A percentile compares a stretch with the other conserved stretches of the same genome.
These are phyloP conservation scores for Asterophora lycoperdoides DNA, from an alignment of 768 basidiomycete genomes.

Conservation along the genomic window DNA sequence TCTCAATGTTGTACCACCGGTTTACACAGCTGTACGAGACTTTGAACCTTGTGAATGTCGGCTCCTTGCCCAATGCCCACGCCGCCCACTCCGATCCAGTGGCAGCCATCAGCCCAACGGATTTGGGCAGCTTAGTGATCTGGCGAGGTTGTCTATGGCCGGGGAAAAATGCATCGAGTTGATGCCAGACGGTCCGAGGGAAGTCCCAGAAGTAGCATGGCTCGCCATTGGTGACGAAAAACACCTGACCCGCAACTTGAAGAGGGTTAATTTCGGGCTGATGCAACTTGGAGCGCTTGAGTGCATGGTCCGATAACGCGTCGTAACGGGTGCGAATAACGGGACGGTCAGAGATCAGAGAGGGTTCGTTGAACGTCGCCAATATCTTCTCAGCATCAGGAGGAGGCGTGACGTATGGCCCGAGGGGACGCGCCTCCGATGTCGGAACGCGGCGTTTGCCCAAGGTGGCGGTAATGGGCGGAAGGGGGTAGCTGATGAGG, in stretches of 20 bases:
- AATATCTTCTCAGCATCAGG: slow-evolving; percentile 54
- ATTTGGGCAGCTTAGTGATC: slow-evolving; percentile 49
- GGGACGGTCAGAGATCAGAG: slow-evolving; percentile 41
- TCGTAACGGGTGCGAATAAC: slow-evolving; percentile 81
- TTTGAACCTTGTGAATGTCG: slow-evolving; percentile 82
- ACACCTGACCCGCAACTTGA: slow-evolving; percentile 87
- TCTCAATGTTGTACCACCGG: slow-evolving; percentile 93
- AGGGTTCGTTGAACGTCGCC: slow-evolving; percentile 49
- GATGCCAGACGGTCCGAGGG: slow-evolving; percentile 72
- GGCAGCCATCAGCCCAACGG: slow-evolving; percentile 69
- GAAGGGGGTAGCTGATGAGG: slow-evolving; percentile 49
- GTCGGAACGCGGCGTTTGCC: slow-evolving; percentile 71
- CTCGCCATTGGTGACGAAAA: slow-evolving; percentile 97
- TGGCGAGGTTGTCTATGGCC: slow-evolving; percentile 40
- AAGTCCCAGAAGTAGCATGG: slow-evolving; percentile 97
- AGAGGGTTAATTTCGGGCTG: slow-evolving; percentile 50
- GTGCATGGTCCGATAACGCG: slow-evolving; percentile 57
- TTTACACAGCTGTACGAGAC: slow-evolving; percentile 76
- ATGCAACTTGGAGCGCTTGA: slow-evolving; percentile 47
- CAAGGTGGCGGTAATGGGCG: slow-evolving; percentile 60
- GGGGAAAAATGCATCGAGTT: slow-evolving; percentile 57
- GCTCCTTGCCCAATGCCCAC: slow-evolving; percentile 71
- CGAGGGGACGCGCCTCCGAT: slow-evolving; percentile 74
- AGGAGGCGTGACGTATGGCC: slow-evolving; percentile 68
- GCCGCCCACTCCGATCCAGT: slow-evolving; percentile 68